Conservation (phyloP, 768 basidiomycete species). For the Coprinopsis cinerea region DNA sequence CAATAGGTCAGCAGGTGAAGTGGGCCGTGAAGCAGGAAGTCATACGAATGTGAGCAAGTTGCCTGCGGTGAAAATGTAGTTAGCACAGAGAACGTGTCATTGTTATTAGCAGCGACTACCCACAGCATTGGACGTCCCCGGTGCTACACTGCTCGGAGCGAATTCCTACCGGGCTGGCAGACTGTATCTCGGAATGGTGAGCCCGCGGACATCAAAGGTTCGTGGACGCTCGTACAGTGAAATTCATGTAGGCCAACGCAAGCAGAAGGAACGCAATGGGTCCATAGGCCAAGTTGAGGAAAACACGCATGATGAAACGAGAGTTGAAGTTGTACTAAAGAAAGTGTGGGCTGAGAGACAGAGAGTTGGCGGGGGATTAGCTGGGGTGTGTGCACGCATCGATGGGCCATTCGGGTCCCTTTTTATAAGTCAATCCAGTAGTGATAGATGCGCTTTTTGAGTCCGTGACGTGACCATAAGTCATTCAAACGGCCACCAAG, state of each 20-base stretch:
- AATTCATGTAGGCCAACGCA: too few relatives aligned
- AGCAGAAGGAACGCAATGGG: background rate
- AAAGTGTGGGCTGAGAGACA: constrained; percentile 13
- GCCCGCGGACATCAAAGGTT: too few relatives aligned
- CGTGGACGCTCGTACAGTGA: background rate
- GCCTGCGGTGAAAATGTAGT: background rate
- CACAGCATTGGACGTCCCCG: constrained; percentile 22
- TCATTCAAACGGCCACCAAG: too few relatives aligned
- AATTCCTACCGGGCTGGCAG: constrained; percentile 11
- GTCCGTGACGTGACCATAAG: too few relatives aligned
- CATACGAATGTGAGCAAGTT: background rate
- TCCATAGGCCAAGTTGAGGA: background rate
- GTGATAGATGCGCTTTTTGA: too few relatives aligned
- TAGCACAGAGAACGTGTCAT: background rate
- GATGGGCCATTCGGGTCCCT: too few relatives aligned
- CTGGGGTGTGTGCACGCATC: too few relatives aligned
- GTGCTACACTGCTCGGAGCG: constrained; percentile 19
- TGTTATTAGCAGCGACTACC: constrained; percentile 15
- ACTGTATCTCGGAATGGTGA: too few relatives aligned
- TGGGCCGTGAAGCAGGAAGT: background rate
- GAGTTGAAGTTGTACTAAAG: constrained; percentile 9
- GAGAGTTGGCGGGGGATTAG: too few relatives aligned
- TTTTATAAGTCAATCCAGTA: too few relatives aligned
- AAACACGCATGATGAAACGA: background rate
- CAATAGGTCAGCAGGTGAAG: background rate